phyloP scores from a whole-genome alignment of 2,329 filamentous ascomycete species.

The Coleophoma crateriformis region DNA sequence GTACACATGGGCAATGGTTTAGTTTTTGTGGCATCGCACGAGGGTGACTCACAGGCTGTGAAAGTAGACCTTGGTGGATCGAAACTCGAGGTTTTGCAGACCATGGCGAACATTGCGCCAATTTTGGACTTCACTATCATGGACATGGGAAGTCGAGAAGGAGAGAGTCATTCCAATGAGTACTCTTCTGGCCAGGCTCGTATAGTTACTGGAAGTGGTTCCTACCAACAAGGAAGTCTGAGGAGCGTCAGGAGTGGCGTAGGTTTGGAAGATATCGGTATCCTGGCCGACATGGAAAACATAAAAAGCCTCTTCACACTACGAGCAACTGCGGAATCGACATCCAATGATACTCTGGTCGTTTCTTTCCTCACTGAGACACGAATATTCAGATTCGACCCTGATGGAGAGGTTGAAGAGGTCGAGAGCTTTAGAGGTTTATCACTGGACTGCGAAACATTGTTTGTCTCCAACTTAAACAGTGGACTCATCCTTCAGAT shows the following conservation, averaged over 20 bases:
- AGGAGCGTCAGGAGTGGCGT: conserved; percentile 91
- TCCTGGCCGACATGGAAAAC: conserved; percentile 72
- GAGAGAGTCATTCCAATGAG: conserved; percentile 74
- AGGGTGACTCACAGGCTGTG: conserved; percentile 85
- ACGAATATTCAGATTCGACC: conserved; percentile 71
- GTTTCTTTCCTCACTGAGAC: conserved; percentile 82
- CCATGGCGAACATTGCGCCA: conserved; percentile 78
- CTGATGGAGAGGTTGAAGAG: conserved; percentile 78
- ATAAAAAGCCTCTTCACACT: conserved; percentile 71
- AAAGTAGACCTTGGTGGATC: conserved; percentile 46
- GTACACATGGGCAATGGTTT: conserved; percentile 70
- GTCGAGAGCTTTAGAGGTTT: conserved; percentile 71
- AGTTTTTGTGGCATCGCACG: conserved; percentile 86
- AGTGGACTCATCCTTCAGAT: conserved; percentile 68
- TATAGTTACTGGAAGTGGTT: conserved; percentile 88
- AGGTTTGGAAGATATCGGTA: conserved; percentile 79
- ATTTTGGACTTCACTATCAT: conserved; percentile 93
- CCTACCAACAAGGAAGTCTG: conserved; percentile 81
- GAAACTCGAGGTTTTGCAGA: conserved; percentile 63
- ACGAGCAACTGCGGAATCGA: conserved; percentile 40
- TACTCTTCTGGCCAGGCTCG: conserved; percentile 94
- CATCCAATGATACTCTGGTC: conserved; percentile 63
- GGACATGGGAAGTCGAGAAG: conserved; percentile 86
- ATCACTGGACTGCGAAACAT: conserved; percentile 61
- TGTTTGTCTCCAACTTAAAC: conserved; percentile 63